phyloP scores from a whole-genome alignment of 2,329 filamentous ascomycete genomes.

The Claviceps sp. region DNA sequence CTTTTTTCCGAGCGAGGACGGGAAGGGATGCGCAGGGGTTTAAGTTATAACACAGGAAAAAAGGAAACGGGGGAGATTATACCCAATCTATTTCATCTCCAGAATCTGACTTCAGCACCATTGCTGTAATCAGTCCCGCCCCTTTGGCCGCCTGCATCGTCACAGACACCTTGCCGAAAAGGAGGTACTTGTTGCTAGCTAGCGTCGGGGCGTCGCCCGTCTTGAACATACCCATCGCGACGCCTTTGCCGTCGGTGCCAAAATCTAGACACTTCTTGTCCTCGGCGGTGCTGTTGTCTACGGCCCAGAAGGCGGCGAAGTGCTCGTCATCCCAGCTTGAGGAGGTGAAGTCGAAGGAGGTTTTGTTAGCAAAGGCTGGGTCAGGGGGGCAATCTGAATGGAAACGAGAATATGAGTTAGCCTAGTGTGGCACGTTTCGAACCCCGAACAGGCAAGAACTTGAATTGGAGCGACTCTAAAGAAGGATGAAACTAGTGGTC shows the following conservation, averaged over 20 bases:
- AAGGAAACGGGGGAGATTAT: background rate
- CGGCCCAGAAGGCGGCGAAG: slow-evolving; percentile 16
- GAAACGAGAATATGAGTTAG: background rate
- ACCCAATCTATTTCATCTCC: slow-evolving; percentile 55
- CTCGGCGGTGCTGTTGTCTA: slow-evolving; percentile 20
- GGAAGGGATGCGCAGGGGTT: background rate
- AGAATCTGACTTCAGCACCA: slow-evolving; percentile 64
- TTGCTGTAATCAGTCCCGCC: slow-evolving; percentile 61
- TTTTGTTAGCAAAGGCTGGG: slow-evolving; percentile 47
- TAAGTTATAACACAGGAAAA: background rate
- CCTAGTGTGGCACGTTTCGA: too few relatives aligned
- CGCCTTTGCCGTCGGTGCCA: slow-evolving; percentile 15
- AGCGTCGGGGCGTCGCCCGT: slow-evolving; percentile 46
- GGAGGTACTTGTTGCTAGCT: slow-evolving; percentile 62
- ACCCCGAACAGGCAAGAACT: background rate
- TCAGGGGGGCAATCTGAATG: slow-evolving; percentile 42
- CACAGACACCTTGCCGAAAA: slow-evolving; percentile 66
- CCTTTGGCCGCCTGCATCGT: slow-evolving; percentile 58
- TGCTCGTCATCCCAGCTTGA: slow-evolving; percentile 32
- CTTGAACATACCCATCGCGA: slow-evolving; percentile 40
- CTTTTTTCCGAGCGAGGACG: too few relatives aligned
- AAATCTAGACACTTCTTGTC: slow-evolving; percentile 15
- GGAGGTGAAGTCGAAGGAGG: slow-evolving; percentile 47
- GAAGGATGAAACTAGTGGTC: too few relatives aligned
- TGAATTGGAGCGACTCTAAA: background rate